Percentiles rank a stretch among this genome's conserved stretches.
Evolutionary conservation across 2,329 filamentous ascomycete genomes (phyloP).

Genomic region (Neophaeococcomyces mojaviensis): DNA sequence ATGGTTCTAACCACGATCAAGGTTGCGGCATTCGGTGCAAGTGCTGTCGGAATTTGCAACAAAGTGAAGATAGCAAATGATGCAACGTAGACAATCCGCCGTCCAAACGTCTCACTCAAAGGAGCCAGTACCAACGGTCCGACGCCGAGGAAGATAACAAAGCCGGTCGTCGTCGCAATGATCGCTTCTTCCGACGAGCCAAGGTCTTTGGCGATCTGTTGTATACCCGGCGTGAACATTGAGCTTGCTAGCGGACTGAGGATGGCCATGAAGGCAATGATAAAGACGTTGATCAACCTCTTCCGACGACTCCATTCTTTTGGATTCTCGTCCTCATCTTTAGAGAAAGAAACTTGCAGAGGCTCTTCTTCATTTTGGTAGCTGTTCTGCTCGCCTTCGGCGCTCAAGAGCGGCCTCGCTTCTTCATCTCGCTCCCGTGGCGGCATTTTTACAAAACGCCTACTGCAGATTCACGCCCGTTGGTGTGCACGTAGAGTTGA

Average conservation of each 20-base stretch:
- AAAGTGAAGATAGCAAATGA: conserved; percentile 28
- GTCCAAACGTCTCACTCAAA: conserved; percentile 62
- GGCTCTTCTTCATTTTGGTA: conserved; percentile 1
- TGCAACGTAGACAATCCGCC: conserved; percentile 29
- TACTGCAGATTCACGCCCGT: background rate
- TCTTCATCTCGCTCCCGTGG: conserved; percentile 2
- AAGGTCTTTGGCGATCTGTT: conserved; percentile 42
- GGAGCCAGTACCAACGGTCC: conserved; percentile 68
- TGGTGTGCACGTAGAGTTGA: background rate
- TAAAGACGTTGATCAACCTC: conserved; percentile 43
- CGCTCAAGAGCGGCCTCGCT: conserved; percentile 1
- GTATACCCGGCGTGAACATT: conserved; percentile 47
- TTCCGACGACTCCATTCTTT: conserved; percentile 37
- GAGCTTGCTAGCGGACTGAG: conserved; percentile 27
- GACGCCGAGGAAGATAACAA: conserved; percentile 45
- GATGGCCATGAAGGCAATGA: conserved; percentile 45
- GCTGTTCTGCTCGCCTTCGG: background rate
- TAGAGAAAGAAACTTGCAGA: conserved; percentile 26
- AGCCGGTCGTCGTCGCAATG: conserved; percentile 44
- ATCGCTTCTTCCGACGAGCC: conserved; percentile 35
- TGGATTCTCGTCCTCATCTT: conserved; percentile 38
- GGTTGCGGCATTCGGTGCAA: conserved; percentile 27
- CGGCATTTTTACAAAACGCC: background rate
- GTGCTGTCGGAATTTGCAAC: conserved; percentile 31
- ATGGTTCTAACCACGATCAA: conserved; percentile 27